Evolutionary conservation across 768 basidiomycete genomes (phyloP).

Genomic region (Termitomyces sp.): DNA sequence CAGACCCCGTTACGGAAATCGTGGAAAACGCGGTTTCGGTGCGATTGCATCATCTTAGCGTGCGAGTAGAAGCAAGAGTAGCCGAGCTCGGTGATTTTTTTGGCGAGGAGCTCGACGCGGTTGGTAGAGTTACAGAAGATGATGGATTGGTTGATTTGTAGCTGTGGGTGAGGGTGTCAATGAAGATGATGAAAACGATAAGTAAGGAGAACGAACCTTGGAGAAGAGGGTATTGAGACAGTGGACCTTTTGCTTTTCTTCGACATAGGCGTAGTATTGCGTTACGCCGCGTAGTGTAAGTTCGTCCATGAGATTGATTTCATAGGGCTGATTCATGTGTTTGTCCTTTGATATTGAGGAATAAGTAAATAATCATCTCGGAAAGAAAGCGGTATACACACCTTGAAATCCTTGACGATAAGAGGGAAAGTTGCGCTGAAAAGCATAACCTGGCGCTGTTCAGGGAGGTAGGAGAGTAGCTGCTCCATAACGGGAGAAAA

Average conservation of each 20-base stretch:
- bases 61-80: slow-evolving; percentile 99
- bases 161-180: slow-evolving; percentile 39
- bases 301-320: slow-evolving; percentile 99
- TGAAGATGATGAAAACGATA: background rate
- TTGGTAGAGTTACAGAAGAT: slow-evolving; percentile 99
- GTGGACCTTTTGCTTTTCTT: slow-evolving; percentile 99
- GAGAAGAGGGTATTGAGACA: slow-evolving; percentile 99
- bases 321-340: slow-evolving; percentile 93
- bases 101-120: slow-evolving; percentile 97
- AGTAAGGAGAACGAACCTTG: slow-evolving; percentile 54
- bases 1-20: slow-evolving; percentile 99
- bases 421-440: slow-evolving; percentile 99
- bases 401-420: slow-evolving; percentile 99
- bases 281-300: slow-evolving; percentile 97
- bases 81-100: slow-evolving; percentile 98
- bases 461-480: slow-evolving; percentile 79
- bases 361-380: slow-evolving; percentile 6
- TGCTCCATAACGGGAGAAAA: slow-evolving; percentile 99
- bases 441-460: slow-evolving; percentile 93
- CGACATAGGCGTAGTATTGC: slow-evolving; percentile 99
- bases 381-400: slow-evolving; percentile 22
- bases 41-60: slow-evolving; percentile 98
- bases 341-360: slow-evolving; percentile 59
- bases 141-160: slow-evolving; percentile 99
- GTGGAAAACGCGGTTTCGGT: slow-evolving; percentile 99